Base-by-base conservation (phyloP, 345 rosid genomes). In the Pugionium dolabratum region DNA sequence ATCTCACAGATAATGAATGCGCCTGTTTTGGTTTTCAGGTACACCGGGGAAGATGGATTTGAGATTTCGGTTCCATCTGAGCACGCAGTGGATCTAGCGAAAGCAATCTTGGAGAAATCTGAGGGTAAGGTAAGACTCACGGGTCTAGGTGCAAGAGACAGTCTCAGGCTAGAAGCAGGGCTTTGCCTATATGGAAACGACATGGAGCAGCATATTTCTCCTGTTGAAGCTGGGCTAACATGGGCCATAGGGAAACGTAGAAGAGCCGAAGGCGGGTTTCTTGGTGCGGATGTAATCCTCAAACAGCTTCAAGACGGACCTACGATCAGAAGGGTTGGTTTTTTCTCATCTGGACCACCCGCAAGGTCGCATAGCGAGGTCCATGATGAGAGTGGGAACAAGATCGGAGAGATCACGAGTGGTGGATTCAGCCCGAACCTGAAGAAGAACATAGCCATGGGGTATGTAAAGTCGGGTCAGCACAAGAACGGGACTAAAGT, bases 171-270 rank as follows among this genome's bases (percentile, higher is more conserved):
- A 27, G 99, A 95, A 80, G 99, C 97, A 34, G 96, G 94, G 34
- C 79, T 95, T 2, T 91, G 96, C 63, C 74, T 89, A 35, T 95
- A 91, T 63, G 97, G 99, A 9, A 91, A 89, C 26, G 97, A 95
- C 83, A 90, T 95, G 95, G 97, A 89, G 73, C 97, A 89, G 44
- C 97, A 95, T 76, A 79, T 56, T 53, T 65, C 96, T 7, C 96
- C 99, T 0, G 90, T 91, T 2, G 99, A 95, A 72, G 98, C 99
- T 7, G 99, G 97, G 2, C 84, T 95, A 41, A 83, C 86, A 40
- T 91, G 99, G 99, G 99, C 99, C 44, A 87, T 91, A 60, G 99
- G 99, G 58, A 95, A 95, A 78, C 84, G 98, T 45, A 84, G 98
- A 60, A 87, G 84, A 69, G 94, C 96, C 2, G 98, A 95, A 74